These are phyloP conservation scores for Leonotis leonurus DNA, from an alignment of 257 asterid genomes.

Conservation along the genomic window DNA sequence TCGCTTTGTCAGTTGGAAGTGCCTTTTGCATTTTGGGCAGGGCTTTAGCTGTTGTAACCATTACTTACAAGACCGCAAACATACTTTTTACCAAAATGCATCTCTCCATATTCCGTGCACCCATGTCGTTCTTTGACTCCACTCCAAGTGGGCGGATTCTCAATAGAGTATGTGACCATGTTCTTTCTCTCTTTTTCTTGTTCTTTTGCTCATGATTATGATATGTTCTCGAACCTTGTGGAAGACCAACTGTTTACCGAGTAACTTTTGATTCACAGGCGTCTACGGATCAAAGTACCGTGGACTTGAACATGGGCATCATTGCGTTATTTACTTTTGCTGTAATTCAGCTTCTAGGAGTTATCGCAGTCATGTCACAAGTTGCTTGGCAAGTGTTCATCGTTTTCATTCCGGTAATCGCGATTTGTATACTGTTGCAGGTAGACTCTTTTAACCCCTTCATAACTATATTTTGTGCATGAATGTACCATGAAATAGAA, in stretches of 20 bases:
- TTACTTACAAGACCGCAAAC: conserved; percentile 65
- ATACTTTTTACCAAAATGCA: conserved; percentile 73
- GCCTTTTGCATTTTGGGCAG: conserved; percentile 58
- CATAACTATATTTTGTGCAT: no score
- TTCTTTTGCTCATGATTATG: no score
- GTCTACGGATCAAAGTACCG: conserved; percentile 77
- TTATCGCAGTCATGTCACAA: conserved; percentile 77
- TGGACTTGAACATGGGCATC: conserved; percentile 52
- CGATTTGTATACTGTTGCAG: conserved; percentile 69
- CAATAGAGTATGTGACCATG: conserved; percentile 51
- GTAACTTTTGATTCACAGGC: no score
- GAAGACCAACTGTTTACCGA: no score
- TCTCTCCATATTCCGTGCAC: conserved; percentile 67
- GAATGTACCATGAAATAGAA: no score
- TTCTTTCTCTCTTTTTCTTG: neutral
- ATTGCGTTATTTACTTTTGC: conserved; percentile 54
- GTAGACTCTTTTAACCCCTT: conserved; percentile 33
- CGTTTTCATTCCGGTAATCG: conserved; percentile 56
- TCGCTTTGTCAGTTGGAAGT: conserved; percentile 56
- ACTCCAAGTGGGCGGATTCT: conserved; percentile 94
- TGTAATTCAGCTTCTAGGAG: conserved; percentile 61
- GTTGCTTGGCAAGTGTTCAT: conserved; percentile 85
- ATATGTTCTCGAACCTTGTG: no score
- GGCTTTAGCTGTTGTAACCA: conserved; percentile 43
- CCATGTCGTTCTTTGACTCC: conserved; percentile 94